A percentile compares a stretch with the other conserved stretches of the same genome.
Evolutionary conservation across 345 rosid genomes (phyloP).

Genomic region (Carallia brachiata): DNA sequence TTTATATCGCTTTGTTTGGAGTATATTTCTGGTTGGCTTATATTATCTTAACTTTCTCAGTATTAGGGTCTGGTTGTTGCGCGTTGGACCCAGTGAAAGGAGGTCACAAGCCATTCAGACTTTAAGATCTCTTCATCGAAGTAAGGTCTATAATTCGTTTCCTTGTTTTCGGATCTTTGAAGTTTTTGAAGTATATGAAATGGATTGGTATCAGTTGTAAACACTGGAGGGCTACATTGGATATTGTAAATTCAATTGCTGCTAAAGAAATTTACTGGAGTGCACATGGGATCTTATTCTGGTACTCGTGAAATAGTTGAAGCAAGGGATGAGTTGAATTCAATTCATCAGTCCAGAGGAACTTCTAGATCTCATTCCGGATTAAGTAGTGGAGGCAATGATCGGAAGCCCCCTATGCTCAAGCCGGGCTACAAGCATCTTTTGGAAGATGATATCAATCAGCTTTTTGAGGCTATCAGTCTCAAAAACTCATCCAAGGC

Average conservation of each 20-base stretch:
- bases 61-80: constrained; percentile 18
- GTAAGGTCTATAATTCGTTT: not conserved
- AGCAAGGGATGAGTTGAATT: constrained; percentile 51
- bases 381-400: constrained; percentile 33
- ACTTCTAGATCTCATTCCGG: constrained; percentile 41
- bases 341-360: constrained; percentile 42
- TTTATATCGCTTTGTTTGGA: not conserved
- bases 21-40: not conserved
- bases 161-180: constrained; percentile 12
- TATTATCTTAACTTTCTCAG: not conserved
- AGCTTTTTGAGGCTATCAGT: constrained; percentile 76
- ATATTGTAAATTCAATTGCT: not conserved
- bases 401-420: constrained; percentile 44
- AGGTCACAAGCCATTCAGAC: not conserved
- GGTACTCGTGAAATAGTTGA: constrained; percentile 78
- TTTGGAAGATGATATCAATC: constrained; percentile 75
- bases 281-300: constrained; percentile 54
- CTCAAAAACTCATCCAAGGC: constrained; percentile 57
- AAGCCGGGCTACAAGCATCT: constrained; percentile 59
- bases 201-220: constrained; percentile 17
- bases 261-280: constrained; percentile 3
- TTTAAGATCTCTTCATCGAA: constrained; percentile 7
- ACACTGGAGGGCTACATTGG: not conserved
- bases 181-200: not conserved
- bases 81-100: constrained; percentile 9